These are phyloP conservation scores for Eucalyptus cloeziana DNA, from an alignment of 345 rosid species.

Conservation along the genomic window DNA sequence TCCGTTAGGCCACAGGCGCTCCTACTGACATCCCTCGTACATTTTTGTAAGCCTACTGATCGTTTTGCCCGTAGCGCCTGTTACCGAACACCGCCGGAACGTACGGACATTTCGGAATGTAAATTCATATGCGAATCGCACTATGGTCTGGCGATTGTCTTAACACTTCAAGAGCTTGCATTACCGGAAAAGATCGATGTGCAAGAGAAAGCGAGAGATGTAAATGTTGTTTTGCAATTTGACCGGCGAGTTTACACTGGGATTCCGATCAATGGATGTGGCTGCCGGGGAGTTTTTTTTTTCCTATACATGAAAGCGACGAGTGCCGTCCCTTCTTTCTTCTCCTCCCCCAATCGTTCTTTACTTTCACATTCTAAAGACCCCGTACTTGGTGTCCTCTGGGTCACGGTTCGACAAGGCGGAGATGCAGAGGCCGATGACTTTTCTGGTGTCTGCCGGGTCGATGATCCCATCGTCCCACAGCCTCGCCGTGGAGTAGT, in stretches of 20 bases:
- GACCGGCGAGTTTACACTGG: neutral
- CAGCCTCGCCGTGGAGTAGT: slow-evolving; percentile 84
- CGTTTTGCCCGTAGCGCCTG: neutral
- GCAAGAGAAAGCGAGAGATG: neutral
- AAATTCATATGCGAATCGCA: neutral
- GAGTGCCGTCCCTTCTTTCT: neutral
- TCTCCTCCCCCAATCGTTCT: accelerated
- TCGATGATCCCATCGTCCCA: slow-evolving; percentile 97
- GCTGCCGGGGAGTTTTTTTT: neutral
- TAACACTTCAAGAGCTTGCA: neutral
- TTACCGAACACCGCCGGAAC: accelerated
- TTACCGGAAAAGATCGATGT: neutral
- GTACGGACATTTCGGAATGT: neutral
- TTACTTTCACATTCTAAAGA: slow-evolving; percentile 67
- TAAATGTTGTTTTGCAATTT: neutral
- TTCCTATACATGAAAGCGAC: neutral
- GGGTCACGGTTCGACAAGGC: slow-evolving; percentile 44
- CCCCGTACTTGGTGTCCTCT: slow-evolving; percentile 71
- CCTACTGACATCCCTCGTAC: accelerated
- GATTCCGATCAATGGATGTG: neutral
- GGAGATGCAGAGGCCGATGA: slow-evolving; percentile 61
- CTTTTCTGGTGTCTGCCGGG: slow-evolving; percentile 79
- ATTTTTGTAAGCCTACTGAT: accelerated
- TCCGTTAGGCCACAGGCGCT: slow-evolving; percentile 67
- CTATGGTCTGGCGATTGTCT: neutral